phyloP scores from a whole-genome alignment of 768 basidiomycete genomes.

The Obba rivulosa region DNA sequence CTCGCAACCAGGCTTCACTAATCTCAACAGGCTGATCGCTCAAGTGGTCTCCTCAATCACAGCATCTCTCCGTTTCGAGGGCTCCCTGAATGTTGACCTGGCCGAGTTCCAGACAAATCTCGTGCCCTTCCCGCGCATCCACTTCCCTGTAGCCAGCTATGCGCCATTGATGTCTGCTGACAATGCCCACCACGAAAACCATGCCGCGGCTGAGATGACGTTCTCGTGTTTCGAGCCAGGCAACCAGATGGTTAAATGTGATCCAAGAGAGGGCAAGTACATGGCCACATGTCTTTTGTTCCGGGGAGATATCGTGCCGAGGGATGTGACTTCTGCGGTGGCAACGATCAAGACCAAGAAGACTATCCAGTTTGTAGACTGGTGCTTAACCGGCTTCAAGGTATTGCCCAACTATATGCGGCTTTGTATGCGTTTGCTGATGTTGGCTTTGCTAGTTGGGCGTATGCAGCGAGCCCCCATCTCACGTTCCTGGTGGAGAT shows the following conservation, averaged over 20 bases:
- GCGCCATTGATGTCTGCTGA: conserved; percentile 94
- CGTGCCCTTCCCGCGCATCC: conserved; percentile 97
- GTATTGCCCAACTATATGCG: conserved; percentile 21
- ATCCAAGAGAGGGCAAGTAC: conserved; percentile 97
- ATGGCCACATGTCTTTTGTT: conserved; percentile 93
- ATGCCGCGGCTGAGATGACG: conserved; percentile 97
- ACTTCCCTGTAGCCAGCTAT: conserved; percentile 96
- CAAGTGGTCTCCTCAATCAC: conserved; percentile 99
- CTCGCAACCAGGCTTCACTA: conserved; percentile 80
- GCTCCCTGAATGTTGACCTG: conserved; percentile 94
- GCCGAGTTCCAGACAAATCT: conserved; percentile 99
- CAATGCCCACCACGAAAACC: conserved; percentile 94
- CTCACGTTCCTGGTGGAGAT: conserved; percentile 89
- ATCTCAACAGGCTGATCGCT: conserved; percentile 94
- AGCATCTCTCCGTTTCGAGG: conserved; percentile 94
- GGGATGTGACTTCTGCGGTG: conserved; percentile 92
- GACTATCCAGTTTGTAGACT: conserved; percentile 97
- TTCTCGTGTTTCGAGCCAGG: conserved; percentile 96
- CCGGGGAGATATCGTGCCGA: conserved; percentile 95
- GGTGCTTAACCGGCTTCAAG: conserved; percentile 98
- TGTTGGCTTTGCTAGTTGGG: conserved; percentile 54
- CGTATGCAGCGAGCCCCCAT: conserved; percentile 95
- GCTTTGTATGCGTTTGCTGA: neutral
- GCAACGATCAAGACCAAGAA: conserved; percentile 95
- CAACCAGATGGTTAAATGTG: conserved; percentile 97